phyloP scores from a whole-genome alignment of 495 filamentous ascomycete species.

The Xylaria flabelliformis region DNA sequence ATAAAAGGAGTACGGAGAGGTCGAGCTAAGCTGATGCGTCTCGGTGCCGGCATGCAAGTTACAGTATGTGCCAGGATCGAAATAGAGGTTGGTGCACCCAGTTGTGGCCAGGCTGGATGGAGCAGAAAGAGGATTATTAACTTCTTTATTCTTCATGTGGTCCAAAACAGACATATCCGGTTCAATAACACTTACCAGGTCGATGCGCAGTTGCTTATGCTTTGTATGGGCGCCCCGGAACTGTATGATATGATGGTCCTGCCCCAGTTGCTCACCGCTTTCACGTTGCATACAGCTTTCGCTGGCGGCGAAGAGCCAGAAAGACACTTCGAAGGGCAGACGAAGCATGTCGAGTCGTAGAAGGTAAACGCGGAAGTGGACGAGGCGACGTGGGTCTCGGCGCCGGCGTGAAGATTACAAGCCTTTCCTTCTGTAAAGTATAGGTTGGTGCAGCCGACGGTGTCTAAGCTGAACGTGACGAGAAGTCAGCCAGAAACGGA shows the following conservation, averaged over 20 bases:
- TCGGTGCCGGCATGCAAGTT: slow-evolving; percentile 1
- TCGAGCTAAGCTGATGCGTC: not conserved
- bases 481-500: not conserved
- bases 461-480: not conserved
- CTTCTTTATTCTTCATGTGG: not conserved
- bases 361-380: not conserved
- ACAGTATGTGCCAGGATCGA: not conserved
- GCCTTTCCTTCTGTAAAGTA: not conserved
- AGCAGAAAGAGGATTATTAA: not conserved
- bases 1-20: slow-evolving; percentile 4
- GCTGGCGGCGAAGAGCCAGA: not conserved
- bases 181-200: not conserved
- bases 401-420: slow-evolving; percentile 10
- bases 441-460: slow-evolving; percentile 2
- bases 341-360: slow-evolving; percentile 11
- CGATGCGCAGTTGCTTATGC: not conserved
- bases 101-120: not conserved
- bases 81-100: slow-evolving; percentile 14
- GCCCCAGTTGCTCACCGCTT: not conserved
- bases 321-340: not conserved
- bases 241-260: not conserved
- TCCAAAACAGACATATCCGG: not conserved
- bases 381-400: not conserved
- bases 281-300: not conserved
- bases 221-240: not conserved